phyloP scores from a whole-genome alignment of 331 rosid genomes.

The Malus hybrid region DNA sequence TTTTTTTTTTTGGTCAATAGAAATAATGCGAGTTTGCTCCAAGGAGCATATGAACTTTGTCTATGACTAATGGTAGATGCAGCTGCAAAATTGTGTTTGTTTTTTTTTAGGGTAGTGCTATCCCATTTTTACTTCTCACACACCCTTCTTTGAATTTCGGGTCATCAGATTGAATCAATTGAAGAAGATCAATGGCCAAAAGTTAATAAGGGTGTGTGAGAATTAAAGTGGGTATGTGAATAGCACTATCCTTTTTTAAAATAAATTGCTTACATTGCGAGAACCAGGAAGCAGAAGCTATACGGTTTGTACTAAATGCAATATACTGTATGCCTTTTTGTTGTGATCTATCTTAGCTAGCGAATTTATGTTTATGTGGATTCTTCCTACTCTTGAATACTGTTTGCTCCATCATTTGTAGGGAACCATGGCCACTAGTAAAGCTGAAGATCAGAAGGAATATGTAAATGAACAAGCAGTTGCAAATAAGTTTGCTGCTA shows the following conservation, averaged over 20 bases:
- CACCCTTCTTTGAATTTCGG: no score
- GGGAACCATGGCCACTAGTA: conserved; percentile 64
- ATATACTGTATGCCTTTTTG: neutral
- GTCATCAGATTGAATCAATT: no score
- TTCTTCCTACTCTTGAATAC: neutral
- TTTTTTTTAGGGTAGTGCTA: neutral
- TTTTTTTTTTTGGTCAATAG: no score
- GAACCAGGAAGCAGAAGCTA: neutral
- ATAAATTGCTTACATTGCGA: neutral
- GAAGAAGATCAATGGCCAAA: no score
- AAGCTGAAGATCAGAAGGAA: conserved; percentile 55
- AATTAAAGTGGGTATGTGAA: no score
- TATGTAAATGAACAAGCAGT: conserved; percentile 78
- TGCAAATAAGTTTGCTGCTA: conserved; percentile 69
- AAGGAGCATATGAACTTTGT: neutral
- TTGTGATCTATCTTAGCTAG: neutral
- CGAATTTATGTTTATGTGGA: neutral
- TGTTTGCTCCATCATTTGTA: neutral
- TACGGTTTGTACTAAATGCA: neutral
- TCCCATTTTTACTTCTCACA: no score
- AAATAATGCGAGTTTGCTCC: neutral
- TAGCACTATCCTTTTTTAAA: no score
- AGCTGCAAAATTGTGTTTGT: neutral
- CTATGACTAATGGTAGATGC: neutral
- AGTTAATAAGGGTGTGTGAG: no score